phyloP scores from a whole-genome alignment of 805 yeast species.

The Metschnikowia peoriensis region DNA sequence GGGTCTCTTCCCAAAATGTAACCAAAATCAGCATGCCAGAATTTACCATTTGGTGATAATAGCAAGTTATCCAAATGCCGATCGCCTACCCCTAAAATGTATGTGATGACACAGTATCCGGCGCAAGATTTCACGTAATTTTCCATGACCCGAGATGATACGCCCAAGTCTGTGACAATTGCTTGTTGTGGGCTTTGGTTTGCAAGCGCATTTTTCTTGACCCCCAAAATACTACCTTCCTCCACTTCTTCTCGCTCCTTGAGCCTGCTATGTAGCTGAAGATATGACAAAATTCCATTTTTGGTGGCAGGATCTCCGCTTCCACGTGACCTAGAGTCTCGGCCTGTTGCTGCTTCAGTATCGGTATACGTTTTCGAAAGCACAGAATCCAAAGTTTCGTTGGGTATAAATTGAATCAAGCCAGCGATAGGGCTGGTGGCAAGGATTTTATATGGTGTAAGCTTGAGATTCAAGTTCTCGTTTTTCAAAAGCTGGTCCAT shows the following conservation, averaged over 20 bases:
- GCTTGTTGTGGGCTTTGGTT: constrained; percentile 44
- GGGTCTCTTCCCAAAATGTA: constrained; percentile 96
- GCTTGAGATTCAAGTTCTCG: constrained; percentile 83
- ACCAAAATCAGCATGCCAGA: constrained; percentile 98
- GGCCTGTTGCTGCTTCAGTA: neutral
- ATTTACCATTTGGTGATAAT: constrained; percentile 74
- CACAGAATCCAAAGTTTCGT: constrained; percentile 81
- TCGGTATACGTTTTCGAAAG: constrained; percentile 38
- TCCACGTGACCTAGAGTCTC: constrained; percentile 5
- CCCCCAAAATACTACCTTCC: constrained; percentile 17
- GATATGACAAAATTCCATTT: constrained; percentile 73
- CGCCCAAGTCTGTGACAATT: constrained; percentile 42
- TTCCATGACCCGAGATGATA: constrained; percentile 75
- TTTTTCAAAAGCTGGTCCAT: constrained; percentile 87
- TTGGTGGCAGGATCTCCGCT: constrained; percentile 6
- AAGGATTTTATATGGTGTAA: constrained; percentile 85
- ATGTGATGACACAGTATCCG: constrained; percentile 96
- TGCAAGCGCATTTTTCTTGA: constrained; percentile 3
- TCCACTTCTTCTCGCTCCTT: constrained; percentile 28
- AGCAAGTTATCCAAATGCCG: constrained; percentile 90
- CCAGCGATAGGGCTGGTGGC: constrained; percentile 94
- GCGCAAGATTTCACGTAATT: constrained; percentile 94
- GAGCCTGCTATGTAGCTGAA: constrained; percentile 53
- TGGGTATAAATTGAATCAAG: constrained; percentile 90
- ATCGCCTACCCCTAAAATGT: constrained; percentile 94